These are phyloP conservation scores for Mucor mucedo DNA, from an alignment of 371 early-diverging fungal genomes.

Conservation along the genomic window DNA sequence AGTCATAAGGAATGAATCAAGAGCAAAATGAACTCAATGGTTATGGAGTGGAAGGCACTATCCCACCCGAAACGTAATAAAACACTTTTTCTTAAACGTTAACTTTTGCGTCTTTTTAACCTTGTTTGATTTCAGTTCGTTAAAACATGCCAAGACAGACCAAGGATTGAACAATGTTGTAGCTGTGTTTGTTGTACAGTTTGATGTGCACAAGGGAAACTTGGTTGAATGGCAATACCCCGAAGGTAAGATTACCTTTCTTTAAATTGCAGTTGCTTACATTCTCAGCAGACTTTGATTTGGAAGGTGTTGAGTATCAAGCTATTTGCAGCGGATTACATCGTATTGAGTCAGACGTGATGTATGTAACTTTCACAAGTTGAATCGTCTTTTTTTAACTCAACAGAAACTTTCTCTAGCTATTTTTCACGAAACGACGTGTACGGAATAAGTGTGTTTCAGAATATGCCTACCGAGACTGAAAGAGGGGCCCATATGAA, in stretches of 20 bases:
- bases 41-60: no score
- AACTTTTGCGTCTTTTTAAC: no score
- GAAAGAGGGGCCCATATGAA: slow-evolving; percentile 64
- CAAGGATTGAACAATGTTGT: neutral
- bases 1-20: no score
- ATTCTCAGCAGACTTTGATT: slow-evolving; percentile 45
- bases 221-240: slow-evolving; percentile 66
- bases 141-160: no score
- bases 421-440: slow-evolving; percentile 52
- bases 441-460: slow-evolving; percentile 59
- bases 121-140: no score
- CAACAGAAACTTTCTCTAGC: slow-evolving; percentile 31
- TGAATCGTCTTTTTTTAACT: neutral
- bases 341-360: slow-evolving; percentile 52
- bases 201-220: slow-evolving; percentile 64
- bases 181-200: slow-evolving; percentile 62
- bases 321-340: slow-evolving; percentile 69
- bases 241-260: slow-evolving; percentile 28
- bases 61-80: no score
- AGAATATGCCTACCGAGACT: slow-evolving; percentile 40
- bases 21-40: no score
- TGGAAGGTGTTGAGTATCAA: slow-evolving; percentile 62
- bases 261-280: neutral
- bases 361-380: slow-evolving; percentile 38
- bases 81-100: no score